Percentiles rank a stretch among this genome's conserved stretches.
Conservation (phyloP, 345 rosid species). For the Alliaria petiolata region DNA sequence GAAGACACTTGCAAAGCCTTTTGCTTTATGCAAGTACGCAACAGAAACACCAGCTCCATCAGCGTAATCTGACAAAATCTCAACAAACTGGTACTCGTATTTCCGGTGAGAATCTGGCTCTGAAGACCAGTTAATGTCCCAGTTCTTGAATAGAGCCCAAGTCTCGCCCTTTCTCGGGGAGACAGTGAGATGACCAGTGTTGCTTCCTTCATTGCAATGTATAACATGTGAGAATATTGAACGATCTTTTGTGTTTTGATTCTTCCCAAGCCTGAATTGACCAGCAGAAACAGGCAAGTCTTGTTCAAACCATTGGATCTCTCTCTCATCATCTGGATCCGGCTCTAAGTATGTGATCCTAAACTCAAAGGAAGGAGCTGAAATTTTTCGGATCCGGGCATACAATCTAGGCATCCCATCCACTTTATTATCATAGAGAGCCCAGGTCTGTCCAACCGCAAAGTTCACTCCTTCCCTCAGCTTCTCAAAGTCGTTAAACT, state of each 20-base stretch:
- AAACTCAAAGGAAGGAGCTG: no score
- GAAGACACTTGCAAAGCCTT: slow-evolving; percentile 66
- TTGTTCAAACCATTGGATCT: no score
- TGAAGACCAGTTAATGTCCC: slow-evolving; percentile 51
- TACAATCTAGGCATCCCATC: no score
- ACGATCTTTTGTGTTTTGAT: no score
- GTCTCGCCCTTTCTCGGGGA: slow-evolving; percentile 52
- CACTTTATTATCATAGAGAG: no score
- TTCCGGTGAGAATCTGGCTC: slow-evolving; percentile 33
- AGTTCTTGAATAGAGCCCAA: slow-evolving; percentile 73
- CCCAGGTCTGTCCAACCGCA: no score
- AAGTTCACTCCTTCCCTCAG: no score
- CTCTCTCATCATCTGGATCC: no score
- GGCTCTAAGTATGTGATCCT: no score
- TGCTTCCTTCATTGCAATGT: neutral
- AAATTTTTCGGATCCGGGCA: no score
- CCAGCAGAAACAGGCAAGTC: no score
- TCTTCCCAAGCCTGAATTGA: no score
- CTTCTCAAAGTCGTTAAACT: slow-evolving; percentile 44
- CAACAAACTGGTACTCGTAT: slow-evolving; percentile 61
- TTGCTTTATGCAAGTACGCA: slow-evolving; percentile 56
- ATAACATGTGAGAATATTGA: neutral
- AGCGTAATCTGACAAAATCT: slow-evolving; percentile 47
- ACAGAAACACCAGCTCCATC: slow-evolving; percentile 43
- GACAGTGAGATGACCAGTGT: neutral